Conservation (phyloP, 805 yeast genomes). For the Trichomonascus vanleenenianus region DNA sequence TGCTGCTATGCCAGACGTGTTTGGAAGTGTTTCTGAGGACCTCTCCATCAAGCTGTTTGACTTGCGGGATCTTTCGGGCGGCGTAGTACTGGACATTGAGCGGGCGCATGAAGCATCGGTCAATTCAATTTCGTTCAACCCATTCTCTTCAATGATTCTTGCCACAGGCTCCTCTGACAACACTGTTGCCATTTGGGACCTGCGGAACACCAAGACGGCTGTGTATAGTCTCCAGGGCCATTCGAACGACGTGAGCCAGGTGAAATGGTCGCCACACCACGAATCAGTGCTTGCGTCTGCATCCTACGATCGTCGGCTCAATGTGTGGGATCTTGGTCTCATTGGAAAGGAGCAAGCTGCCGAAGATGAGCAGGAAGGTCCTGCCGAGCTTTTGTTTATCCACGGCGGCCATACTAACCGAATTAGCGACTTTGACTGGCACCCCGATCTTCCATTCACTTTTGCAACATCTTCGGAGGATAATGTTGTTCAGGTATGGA, state of each 20-base stretch:
- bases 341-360: slow-evolving; percentile 45
- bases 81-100: slow-evolving; percentile 30
- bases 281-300: slow-evolving; percentile 51
- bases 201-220: slow-evolving; percentile 53
- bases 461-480: slow-evolving; percentile 70
- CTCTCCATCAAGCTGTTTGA: slow-evolving; percentile 55
- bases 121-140: slow-evolving; percentile 62
- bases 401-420: slow-evolving; percentile 84
- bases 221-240: slow-evolving; percentile 65
- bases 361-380: slow-evolving; percentile 48
- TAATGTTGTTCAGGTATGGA: slow-evolving; percentile 70
- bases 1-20: slow-evolving; percentile 34
- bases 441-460: slow-evolving; percentile 52
- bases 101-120: slow-evolving; percentile 32
- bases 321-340: slow-evolving; percentile 65
- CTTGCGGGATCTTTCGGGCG: slow-evolving; percentile 47
- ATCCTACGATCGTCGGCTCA: slow-evolving; percentile 60
- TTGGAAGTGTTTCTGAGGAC: slow-evolving; percentile 72
- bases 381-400: slow-evolving; percentile 69
- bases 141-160: slow-evolving; percentile 41
- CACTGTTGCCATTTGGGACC: slow-evolving; percentile 63
- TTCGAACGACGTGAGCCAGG: slow-evolving; percentile 44
- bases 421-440: slow-evolving; percentile 60
- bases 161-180: slow-evolving; percentile 78
- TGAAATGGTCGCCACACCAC: slow-evolving; percentile 46